Percentiles rank a stretch among this genome's conserved stretches.
Conservation (phyloP, 2,329 filamentous ascomycete species). For the Curvularia spicifera region DNA sequence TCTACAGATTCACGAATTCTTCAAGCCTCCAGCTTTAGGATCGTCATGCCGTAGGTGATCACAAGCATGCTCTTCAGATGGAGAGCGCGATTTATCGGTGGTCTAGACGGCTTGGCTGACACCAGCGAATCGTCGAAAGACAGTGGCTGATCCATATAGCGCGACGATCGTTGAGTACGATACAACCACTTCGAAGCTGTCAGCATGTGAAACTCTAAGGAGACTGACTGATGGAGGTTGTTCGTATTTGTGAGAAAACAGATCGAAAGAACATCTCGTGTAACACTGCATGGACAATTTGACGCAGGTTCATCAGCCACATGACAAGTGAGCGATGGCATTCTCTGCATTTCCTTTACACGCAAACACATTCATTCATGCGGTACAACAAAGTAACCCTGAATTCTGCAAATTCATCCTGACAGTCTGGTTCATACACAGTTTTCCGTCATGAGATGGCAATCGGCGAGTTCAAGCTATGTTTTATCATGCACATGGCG, state of each 20-base stretch:
- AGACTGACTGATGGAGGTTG: not conserved
- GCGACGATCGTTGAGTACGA: not conserved
- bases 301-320: not conserved
- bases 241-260: not conserved
- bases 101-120: conserved; percentile 1
- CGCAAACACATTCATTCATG: not conserved
- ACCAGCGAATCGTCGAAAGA: not conserved
- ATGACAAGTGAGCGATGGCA: not conserved
- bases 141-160: not conserved
- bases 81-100: not conserved
- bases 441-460: too few species aligned
- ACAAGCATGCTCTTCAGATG: not conserved
- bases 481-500: not conserved
- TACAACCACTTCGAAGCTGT: not conserved
- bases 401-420: not conserved
- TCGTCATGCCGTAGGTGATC: not conserved
- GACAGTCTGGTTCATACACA: not conserved
- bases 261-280: not conserved
- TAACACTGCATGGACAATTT: not conserved
- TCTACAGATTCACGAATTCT: not conserved
- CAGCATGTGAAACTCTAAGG: not conserved
- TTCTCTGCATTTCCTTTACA: not conserved
- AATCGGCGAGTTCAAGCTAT: not conserved
- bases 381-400: not conserved
- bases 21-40: not conserved